These are phyloP conservation scores for Dictyostelium intermedium DNA, from an alignment of 78 protist species.

Conservation along the genomic window DNA sequence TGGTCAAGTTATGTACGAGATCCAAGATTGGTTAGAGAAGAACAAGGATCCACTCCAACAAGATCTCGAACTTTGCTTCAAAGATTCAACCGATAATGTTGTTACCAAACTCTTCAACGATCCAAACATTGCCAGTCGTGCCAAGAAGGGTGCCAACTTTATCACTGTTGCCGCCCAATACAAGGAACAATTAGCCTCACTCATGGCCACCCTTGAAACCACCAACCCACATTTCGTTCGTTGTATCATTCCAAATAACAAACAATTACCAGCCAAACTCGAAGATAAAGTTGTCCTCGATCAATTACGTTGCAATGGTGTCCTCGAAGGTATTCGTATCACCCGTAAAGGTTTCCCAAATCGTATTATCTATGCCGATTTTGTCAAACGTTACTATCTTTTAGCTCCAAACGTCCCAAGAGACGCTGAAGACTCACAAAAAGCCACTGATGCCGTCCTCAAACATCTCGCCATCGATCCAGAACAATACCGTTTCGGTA, in stretches of 20 bases:
- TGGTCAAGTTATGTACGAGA: slow-evolving; percentile 85
- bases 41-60: slow-evolving; percentile 91
- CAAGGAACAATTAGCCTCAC: slow-evolving; percentile 80
- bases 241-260: slow-evolving; percentile 94
- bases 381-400: slow-evolving; percentile 91
- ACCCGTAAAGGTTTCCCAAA: slow-evolving; percentile 94
- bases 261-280: slow-evolving; percentile 79
- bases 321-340: slow-evolving; percentile 97
- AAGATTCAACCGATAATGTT: slow-evolving; percentile 41
- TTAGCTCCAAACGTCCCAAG: slow-evolving; percentile 86
- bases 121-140: slow-evolving; percentile 74
- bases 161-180: slow-evolving; percentile 86
- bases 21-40: slow-evolving; percentile 89
- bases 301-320: slow-evolving; percentile 97
- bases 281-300: slow-evolving; percentile 82
- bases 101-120: slow-evolving; percentile 53
- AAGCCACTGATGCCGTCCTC: slow-evolving; percentile 77
- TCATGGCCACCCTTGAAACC: slow-evolving; percentile 89
- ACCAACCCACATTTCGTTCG: slow-evolving; percentile 94
- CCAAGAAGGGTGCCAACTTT: slow-evolving; percentile 86
- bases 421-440: slow-evolving; percentile 74
- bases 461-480: slow-evolving; percentile 70
- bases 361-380: slow-evolving; percentile 90
- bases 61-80: slow-evolving; percentile 76
- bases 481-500: slow-evolving; percentile 85